Evolutionary conservation across 306 rosid genomes (phyloP), one percentile per base, ranked within the genome.

Genomic region (Urtica urens): DNA sequence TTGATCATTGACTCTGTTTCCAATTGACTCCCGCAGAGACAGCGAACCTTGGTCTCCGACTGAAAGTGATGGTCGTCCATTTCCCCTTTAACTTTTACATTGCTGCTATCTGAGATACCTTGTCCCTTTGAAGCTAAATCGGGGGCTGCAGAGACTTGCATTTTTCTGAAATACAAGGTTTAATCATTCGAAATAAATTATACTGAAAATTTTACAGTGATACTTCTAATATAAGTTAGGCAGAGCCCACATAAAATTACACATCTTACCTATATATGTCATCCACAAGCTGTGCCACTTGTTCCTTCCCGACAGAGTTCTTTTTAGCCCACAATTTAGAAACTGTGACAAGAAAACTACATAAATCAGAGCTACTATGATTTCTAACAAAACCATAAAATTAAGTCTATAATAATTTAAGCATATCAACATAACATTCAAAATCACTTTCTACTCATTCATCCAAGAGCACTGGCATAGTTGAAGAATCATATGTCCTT

Each of bases 101-200:
- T 81, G 63, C 99, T 77, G 53, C 83, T 73, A 72, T 90, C 95
- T 21, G 95, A 81, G 55, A 64, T 65, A 38, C 83, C 79, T 58
- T 73, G 94, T 10, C 86, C 88, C 73, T 79, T 90, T 40, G 95
- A 77, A 38, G 96, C 93, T 64, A 86, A 74, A 59, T 86, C 99
- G 23, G 93, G 66, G 55, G 99, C 94, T 67, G 94, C 87, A 38
- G 99, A 67, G 58, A 75, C 79, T 73, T 92, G 93, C 96, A 92
- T 85, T 78, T 92, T 92, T 74, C 99, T 92, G 79, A 27, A 34
- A 44, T 68, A 57, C 65, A 26, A 15, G 41, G 25, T 23, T 28
- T 3, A 11, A 3, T 8, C 4, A 15, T 31, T 10, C 4, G 24
- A 34, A 22, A 28, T 35, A 19, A 37, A 24, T 29, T 52, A 47